Base-by-base conservation (phyloP, 2,329 filamentous ascomycete species). In the Pezicula neosporulosa region DNA sequence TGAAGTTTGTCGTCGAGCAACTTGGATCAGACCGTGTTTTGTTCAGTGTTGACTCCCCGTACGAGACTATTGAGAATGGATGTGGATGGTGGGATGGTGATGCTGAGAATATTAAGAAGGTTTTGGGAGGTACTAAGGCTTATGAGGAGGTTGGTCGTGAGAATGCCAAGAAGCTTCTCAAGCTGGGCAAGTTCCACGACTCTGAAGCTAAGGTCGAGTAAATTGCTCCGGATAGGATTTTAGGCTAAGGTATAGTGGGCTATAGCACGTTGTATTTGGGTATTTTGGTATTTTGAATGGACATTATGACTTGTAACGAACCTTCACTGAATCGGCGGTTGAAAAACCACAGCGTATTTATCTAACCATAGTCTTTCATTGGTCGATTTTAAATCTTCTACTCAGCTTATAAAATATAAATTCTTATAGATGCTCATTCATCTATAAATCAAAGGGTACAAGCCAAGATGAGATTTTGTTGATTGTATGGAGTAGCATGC, bases 31-130 rank as follows among this genome's bases (percentile, higher is more conserved):
- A 79, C 48, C 64, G 77, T 0, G 75, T 80, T 36, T 56, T 80
- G n/a, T 80, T 78, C 60, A 75, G 70, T 2, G 73, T 80, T 3
- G 77, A 80, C 57, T 79, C 80, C 54, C 77, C 77, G 0, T 80
- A 75, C 49, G 77, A 78, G 68, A 70, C 59, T 0, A 73, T 75
- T 27, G 62, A 66, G 8, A 69, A 75, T 47, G 60, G 49, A 0
- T 74, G 72, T 54, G 65, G 61, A 2, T 75, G 72, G 58, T 68
- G 60, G 3, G 74, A 72, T 71, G 72, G 70, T 58, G 73, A 74
- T 60, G 56, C 59, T 12, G 61, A 64, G 12, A 69, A 72, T 58
- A 62, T 72, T 60, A 69, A 68, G 27, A 28, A 44, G 10, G 27
- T 12, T 7, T 27, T 44, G 24, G 37, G 37, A 15, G 37, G 37